These are phyloP conservation scores for Aspergillus luchuensis DNA, from an alignment of 2,329 filamentous ascomycete genomes.

Conservation along the genomic window DNA sequence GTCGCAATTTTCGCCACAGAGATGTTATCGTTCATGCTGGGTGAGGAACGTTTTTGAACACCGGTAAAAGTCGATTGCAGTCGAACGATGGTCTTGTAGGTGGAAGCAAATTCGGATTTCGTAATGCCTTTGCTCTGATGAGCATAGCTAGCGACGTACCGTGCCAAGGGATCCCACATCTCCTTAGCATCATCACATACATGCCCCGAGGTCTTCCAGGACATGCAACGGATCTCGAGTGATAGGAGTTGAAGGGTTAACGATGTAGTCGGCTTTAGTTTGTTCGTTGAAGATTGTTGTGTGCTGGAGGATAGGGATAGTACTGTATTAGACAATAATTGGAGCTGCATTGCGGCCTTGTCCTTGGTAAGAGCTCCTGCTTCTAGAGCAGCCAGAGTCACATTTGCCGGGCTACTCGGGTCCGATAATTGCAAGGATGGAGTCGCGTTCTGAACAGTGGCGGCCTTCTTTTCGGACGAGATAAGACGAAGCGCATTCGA, in stretches of 20 bases:
- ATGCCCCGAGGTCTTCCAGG: constrained; percentile 47
- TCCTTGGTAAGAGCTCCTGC: constrained; percentile 38
- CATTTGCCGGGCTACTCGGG: constrained; percentile 41
- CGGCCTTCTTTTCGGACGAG: constrained; percentile 34
- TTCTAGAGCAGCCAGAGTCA: constrained; percentile 44
- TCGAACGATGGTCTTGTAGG: constrained; percentile 41
- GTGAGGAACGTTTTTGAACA: constrained; percentile 29
- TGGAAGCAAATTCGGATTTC: constrained; percentile 39
- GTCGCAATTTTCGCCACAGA: constrained; percentile 38
- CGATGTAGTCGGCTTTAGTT: constrained; percentile 32
- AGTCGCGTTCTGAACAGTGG: constrained; percentile 35
- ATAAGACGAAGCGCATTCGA: constrained; percentile 44
- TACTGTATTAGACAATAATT: constrained; percentile 46
- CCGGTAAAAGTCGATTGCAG: constrained; percentile 35
- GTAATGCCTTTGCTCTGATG: constrained; percentile 37
- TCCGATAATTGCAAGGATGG: constrained; percentile 37
- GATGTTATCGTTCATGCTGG: constrained; percentile 24
- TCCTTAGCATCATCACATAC: constrained; percentile 45
- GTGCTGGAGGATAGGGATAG: constrained; percentile 35
- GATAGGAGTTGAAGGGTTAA: constrained; percentile 46
- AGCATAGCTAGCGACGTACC: constrained; percentile 42
- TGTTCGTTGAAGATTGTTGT: constrained; percentile 21
- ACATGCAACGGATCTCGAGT: constrained; percentile 44
- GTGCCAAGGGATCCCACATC: constrained; percentile 46
- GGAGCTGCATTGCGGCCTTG: constrained; percentile 48